Conservation (phyloP, 148 eudicot genomes). For the Vaccinium myrtillus region DNA sequence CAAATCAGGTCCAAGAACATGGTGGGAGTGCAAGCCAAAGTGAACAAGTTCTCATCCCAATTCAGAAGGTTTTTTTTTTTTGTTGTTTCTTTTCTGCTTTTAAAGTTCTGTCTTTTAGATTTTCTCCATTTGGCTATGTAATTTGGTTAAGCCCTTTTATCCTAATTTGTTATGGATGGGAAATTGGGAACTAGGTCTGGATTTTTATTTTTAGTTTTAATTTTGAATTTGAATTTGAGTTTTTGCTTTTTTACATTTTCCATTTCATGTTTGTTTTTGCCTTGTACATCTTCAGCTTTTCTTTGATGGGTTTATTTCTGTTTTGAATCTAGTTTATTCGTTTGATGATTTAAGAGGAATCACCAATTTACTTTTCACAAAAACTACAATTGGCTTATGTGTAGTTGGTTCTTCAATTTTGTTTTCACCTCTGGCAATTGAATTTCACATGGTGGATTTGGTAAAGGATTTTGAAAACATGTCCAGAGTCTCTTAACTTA, state of each 20-base stretch:
- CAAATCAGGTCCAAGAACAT: slow-evolving; percentile 12
- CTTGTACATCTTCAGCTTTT: not conserved
- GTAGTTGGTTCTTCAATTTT: not conserved
- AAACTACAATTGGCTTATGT: not conserved
- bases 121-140: not conserved
- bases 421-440: not conserved
- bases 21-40: slow-evolving; percentile 18
- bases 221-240: not conserved
- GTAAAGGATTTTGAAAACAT: not conserved
- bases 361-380: not conserved
- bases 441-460: not conserved
- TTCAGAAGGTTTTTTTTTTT: slow-evolving; percentile 27
- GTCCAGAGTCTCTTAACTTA: not conserved
- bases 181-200: not conserved
- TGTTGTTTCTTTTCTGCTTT: not conserved
- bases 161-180: too few relatives aligned
- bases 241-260: not conserved
- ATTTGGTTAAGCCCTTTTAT: not conserved
- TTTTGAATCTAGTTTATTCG: not conserved
- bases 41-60: slow-evolving; percentile 19
- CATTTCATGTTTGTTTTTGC: not conserved
- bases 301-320: not conserved
- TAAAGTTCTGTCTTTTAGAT: not conserved
- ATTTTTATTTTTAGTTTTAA: not conserved
- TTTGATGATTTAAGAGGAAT: not conserved